Evolutionary conservation across 2,329 filamentous ascomycete species (phyloP), one percentile per base, ranked within the genome.

Genomic region (Sporothrix mexicana): DNA sequence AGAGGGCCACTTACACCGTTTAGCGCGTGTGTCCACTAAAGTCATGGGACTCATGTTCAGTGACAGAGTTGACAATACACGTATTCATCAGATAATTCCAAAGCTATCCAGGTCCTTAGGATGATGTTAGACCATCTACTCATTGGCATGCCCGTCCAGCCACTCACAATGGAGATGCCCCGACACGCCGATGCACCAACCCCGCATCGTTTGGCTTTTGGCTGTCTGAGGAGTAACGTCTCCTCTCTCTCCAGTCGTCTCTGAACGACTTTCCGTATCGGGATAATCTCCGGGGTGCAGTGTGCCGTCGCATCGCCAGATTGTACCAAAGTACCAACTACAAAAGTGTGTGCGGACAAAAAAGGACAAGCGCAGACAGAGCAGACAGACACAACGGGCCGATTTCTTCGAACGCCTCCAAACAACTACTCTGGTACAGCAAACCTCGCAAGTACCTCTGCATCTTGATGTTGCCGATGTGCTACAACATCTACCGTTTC

Each of bases 261-360:
- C 10, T 17, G 55, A 30, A 43, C 59, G 59, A 20, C 59, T 62
- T 43, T 17, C 59, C 59, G 12, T 9, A 20, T 43, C 8, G 30
- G 59, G 30, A 43, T 41, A 57, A 62, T 62, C 17, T 20, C 36
- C 30, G 57, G 17, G 57, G n/a, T 61, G 30, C 57, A 20, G 57
- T 2, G 20, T 51, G 49, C 49, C 49, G 12, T 51, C 51, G 51
- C 51, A 53, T 53, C 51, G 30, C 30, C 30, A 36, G 30, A 36
- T 36, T 36, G 30, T 36, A 36, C 30, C 30, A 36, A 36, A 30
- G 30, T 30, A 5, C 30, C 30, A 13, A 51, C 2, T 17, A 51
- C 15, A 3, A 47, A 15, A 17, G 47, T 17, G 47, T 51, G 47
- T 17, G 47, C 15, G 3, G 5, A 51, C 15, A 17, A 51, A 17